Evolutionary conservation across 192 early-diverging fungal species (phyloP).

Genomic region (Backusella australiensis): DNA sequence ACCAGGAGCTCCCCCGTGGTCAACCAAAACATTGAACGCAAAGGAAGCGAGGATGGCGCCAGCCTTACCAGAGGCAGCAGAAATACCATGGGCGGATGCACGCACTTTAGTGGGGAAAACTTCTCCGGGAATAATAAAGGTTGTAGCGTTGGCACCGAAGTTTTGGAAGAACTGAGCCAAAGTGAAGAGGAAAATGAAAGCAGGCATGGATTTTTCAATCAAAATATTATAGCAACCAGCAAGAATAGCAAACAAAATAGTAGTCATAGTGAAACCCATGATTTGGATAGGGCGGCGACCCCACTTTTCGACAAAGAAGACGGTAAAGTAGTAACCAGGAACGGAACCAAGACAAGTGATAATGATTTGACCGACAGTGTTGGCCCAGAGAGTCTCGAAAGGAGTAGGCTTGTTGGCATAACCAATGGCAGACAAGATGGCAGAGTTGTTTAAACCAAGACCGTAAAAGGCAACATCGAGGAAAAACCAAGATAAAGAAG

Average conservation of each 20-base stretch:
- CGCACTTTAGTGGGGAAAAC: slow-evolving; percentile 76
- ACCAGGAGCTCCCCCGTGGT: slow-evolving; percentile 43
- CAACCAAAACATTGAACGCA: slow-evolving; percentile 54
- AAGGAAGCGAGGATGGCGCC: slow-evolving; percentile 68
- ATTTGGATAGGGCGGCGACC: slow-evolving; percentile 92
- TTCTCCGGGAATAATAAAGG: slow-evolving; percentile 76
- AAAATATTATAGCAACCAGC: slow-evolving; percentile 63
- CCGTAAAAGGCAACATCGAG: slow-evolving; percentile 81
- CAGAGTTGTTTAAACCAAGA: slow-evolving; percentile 70
- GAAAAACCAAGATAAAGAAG: slow-evolving; percentile 74
- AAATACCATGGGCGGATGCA: slow-evolving; percentile 78
- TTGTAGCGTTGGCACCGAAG: slow-evolving; percentile 81
- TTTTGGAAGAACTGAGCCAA: slow-evolving; percentile 68
- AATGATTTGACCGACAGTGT: slow-evolving; percentile 85
- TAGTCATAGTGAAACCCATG: slow-evolving; percentile 75
- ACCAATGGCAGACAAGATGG: slow-evolving; percentile 72
- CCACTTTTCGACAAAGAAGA: slow-evolving; percentile 74
- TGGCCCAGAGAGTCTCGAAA: slow-evolving; percentile 57
- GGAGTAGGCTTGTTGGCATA: slow-evolving; percentile 45
- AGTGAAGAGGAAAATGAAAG: slow-evolving; percentile 52
- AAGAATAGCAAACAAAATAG: slow-evolving; percentile 68
- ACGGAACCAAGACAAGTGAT: slow-evolving; percentile 78
- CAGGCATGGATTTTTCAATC: slow-evolving; percentile 46
- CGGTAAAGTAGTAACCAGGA: slow-evolving; percentile 89
- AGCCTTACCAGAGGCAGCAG: slow-evolving; percentile 73